Base-by-base conservation (phyloP, 768 basidiomycete genomes). In the Tricholoma hemisulphureum region DNA sequence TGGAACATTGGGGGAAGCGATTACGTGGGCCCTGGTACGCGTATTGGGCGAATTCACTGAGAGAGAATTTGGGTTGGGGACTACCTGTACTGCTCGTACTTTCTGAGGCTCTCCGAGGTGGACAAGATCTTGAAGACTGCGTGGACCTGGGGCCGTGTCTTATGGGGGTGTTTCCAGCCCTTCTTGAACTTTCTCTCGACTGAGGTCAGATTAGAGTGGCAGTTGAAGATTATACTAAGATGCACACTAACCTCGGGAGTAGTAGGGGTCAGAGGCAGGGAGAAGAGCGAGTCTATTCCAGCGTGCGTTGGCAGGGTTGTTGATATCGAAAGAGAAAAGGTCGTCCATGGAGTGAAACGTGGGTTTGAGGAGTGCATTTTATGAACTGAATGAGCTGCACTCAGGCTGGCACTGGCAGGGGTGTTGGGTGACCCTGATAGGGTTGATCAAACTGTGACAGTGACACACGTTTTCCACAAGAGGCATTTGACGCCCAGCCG, bases 221-320 rank as follows among this genome's bases (percentile, higher is more conserved):
- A 18, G n/a, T n/a, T n/a, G n/a, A n/a, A n/a, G n/a, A n/a, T n/a
- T 7, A 39, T 26, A 4, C 28, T 21, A 31, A 48, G 32, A 20
- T 49, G 20, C 28, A 26, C 51, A 63, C 77, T 59, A 57, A 85
- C 84, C 71, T 59, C 73, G 69, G n/a, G 65, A 53, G 59, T 75
- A 83, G 11, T 67, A 61, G 16, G 73, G 55, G 54, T 75, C 69
- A 3, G 70, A 66, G 10, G 59, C 70, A 16, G 71, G 64, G n/a
- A 86, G 65, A 37, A 67, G 65, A 29, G 75, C 69, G 54, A 86
- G 65, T 59, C 82, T 75, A 60, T 71, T 79, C 61, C 73, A 73
- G 63, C 72, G 73, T 45, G 74, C 73, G 57, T 70, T 68, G 26
- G 63, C 58, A 54, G 80, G 73, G 63, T 73, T 75, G 45, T 73